Evolutionary conservation across 352 stramenopile genomes (phyloP).

Genomic region (Globisporangium barbulae): DNA sequence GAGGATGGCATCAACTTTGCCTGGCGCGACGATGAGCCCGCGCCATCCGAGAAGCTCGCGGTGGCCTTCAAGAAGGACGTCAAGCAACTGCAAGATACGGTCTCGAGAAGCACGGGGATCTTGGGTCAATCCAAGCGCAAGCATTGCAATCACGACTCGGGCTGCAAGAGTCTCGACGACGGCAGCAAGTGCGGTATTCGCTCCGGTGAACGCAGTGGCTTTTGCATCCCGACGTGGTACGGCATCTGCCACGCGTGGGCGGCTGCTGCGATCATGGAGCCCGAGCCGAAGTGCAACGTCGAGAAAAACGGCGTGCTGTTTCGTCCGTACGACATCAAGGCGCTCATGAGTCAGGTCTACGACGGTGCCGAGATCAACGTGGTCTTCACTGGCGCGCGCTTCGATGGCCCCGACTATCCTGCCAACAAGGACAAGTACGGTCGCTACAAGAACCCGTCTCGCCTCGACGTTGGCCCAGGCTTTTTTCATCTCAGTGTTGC

Average conservation of each 20-base stretch:
- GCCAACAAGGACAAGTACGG: conserved; percentile 48
- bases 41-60: conserved; percentile 37
- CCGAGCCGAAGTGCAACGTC: conserved; percentile 41
- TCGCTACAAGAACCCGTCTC: conserved; percentile 29
- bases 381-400: conserved; percentile 45
- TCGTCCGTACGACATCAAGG: conserved; percentile 57
- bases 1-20: conserved; percentile 62
- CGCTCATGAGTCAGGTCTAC: conserved; percentile 27
- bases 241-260: conserved; percentile 64
- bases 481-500: conserved; percentile 29
- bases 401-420: conserved; percentile 30
- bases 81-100: conserved; percentile 32
- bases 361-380: conserved; percentile 45
- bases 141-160: conserved; percentile 24
- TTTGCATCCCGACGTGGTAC: conserved; percentile 59
- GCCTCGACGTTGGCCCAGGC: conserved; percentile 23
- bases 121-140: conserved; percentile 24
- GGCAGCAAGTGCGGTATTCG: conserved; percentile 43
- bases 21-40: conserved; percentile 18
- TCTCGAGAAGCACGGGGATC: conserved; percentile 43
- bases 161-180: conserved; percentile 36
- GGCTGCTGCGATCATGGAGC: conserved; percentile 46
- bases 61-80: conserved; percentile 41
- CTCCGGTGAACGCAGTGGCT: conserved; percentile 19
- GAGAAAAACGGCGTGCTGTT: conserved; percentile 47